Evolutionary conservation across 345 rosid genomes (phyloP), one percentile per base, ranked within the genome.

Genomic region (Bruguiera sexangula): DNA sequence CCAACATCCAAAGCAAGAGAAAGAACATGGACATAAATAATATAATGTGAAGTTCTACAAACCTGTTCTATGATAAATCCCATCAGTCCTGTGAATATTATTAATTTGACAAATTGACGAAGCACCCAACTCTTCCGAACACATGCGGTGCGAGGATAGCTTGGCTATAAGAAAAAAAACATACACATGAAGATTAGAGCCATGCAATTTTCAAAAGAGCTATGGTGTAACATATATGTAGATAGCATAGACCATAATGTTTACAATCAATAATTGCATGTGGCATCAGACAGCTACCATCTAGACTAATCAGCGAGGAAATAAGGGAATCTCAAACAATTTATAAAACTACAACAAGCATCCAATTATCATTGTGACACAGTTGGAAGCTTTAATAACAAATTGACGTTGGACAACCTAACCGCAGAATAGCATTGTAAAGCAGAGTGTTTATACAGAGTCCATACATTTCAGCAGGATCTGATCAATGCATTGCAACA

Each of bases 21-120:
- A 15, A 43, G 48, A 58, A 65, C 24, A 75, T 60, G 15, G 69
- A 76, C 69, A 73, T 24, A 48, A 46, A 37, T 46, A 36, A 18
- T 60, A 39, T n/a, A 64, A 53, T 62, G 37, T 29, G 62, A 76
- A 72, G 19, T 31, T 34, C n/a, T 43, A 66, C 83, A 66, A 62
- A 90, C 99, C 81, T 96, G 98, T 69, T 96, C 99, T 62, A 92
- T 83, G 56, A 96, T 96, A 71, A 92, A 92, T 69, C 99, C 98
- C 93, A 96, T 92, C 67, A 96, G 78, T 72, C 98, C 99, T 1
- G 90, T 87, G 77, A 96, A 96, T 85, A 92, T 82, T 75, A 96
- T 73, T 52, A 92, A 81, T 79, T 96, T 92, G 73, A 85, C 78
- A 83, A 84, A 82, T 72, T 92, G 99, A 67, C 91, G 96, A 76